Percentiles rank a stretch among this genome's conserved stretches.
Evolutionary conservation across 1,284 basidiomycete genomes (phyloP).

Genomic region (Leccinum angustisporum): DNA sequence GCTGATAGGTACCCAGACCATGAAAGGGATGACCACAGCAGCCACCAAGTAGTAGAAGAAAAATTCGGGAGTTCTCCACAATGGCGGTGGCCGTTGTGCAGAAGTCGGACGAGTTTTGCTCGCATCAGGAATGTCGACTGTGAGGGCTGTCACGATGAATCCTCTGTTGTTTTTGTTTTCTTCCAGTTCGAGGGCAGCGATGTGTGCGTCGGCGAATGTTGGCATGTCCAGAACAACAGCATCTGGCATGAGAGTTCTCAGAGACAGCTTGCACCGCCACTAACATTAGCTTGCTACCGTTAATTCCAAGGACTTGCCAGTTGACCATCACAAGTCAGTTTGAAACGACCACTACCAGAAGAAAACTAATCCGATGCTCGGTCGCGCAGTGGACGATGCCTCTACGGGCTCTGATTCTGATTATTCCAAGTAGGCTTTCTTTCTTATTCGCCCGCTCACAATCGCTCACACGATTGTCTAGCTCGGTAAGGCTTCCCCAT

Average conservation of each 20-base stretch:
- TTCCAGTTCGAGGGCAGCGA: constrained; percentile 19
- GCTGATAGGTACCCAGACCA: constrained; percentile 80
- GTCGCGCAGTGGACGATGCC: constrained; percentile 72
- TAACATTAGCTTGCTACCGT: constrained; percentile 1
- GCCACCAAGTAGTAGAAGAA: constrained; percentile 72
- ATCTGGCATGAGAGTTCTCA: not conserved
- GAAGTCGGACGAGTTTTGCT: constrained; percentile 27
- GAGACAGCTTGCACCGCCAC: constrained; percentile 20
- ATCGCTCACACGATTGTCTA: constrained; percentile 27
- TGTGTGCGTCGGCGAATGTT: constrained; percentile 9
- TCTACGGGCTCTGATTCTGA: constrained; percentile 87
- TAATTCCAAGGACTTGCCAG: constrained; percentile 6
- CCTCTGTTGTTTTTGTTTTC: constrained; percentile 26
- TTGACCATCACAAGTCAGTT: constrained; percentile 27
- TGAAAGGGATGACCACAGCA: constrained; percentile 65
- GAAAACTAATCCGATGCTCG: constrained; percentile 34
- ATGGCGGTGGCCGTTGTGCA: constrained; percentile 37
- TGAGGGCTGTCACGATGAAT: constrained; percentile 40
- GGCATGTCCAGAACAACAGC: constrained; percentile 35
- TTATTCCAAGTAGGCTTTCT: constrained; percentile 72
- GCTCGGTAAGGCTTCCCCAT: constrained; percentile 41
- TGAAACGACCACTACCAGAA: constrained; percentile 12
- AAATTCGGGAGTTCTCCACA: constrained; percentile 88
- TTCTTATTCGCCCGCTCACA: constrained; percentile 10
- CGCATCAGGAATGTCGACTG: constrained; percentile 48